phyloP scores from a whole-genome alignment of 2,329 filamentous ascomycete species.

The Oidium heveae region DNA sequence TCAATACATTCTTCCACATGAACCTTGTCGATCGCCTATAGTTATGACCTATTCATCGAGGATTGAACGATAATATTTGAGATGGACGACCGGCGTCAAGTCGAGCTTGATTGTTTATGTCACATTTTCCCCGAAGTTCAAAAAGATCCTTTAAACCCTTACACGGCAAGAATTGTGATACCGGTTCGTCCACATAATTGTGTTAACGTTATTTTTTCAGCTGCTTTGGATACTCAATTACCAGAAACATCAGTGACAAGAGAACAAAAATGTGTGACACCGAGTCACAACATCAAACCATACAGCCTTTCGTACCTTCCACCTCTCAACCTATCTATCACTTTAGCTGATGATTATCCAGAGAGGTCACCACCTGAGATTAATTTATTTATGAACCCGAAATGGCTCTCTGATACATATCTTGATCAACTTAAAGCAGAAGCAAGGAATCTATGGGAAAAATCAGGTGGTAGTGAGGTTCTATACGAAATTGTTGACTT shows the following conservation, averaged over 20 bases:
- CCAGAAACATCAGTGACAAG: slow-evolving; percentile 9
- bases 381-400: slow-evolving; percentile 25
- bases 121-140: slow-evolving; percentile 44
- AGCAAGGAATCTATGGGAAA: slow-evolving; percentile 31
- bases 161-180: slow-evolving; percentile 26
- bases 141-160: slow-evolving; percentile 18
- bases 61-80: slow-evolving; percentile 16
- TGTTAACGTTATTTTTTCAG: slow-evolving; percentile 25
- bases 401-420: slow-evolving; percentile 27
- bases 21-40: no score
- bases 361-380: slow-evolving; percentile 24
- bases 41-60: background rate
- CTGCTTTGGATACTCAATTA: slow-evolving; percentile 16
- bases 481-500: slow-evolving; percentile 39
- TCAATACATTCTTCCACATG: no score
- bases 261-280: slow-evolving; percentile 4
- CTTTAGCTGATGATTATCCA: slow-evolving; percentile 33
- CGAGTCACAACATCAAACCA: slow-evolving; percentile 7
- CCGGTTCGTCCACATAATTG: slow-evolving; percentile 28
- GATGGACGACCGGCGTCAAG: slow-evolving; percentile 33
- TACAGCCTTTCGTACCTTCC: slow-evolving; percentile 24
- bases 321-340: slow-evolving; percentile 25
- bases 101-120: slow-evolving; percentile 33
- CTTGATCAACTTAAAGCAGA: slow-evolving; percentile 26
- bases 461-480: slow-evolving; percentile 30